Conservation (phyloP, 441 rosid species). For the Raphanus hybrid region DNA sequence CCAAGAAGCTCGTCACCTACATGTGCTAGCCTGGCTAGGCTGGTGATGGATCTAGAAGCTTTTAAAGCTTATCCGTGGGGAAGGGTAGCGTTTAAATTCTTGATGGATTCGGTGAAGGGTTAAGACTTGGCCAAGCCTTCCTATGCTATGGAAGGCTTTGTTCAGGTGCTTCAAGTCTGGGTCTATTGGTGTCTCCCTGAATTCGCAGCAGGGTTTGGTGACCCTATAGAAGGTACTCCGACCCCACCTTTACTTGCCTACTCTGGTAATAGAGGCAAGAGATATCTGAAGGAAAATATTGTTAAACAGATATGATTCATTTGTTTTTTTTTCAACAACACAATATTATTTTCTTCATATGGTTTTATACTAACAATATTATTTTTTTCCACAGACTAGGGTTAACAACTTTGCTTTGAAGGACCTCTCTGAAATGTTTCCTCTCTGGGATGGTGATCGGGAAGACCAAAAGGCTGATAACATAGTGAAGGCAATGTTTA, state of each 20-base stretch:
- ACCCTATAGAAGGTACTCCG: background rate
- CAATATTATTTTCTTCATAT: background rate
- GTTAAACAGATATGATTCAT: background rate
- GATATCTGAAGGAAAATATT: background rate
- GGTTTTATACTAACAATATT: background rate
- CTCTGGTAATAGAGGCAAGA: background rate
- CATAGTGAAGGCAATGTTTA: background rate
- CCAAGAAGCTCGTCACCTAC: background rate
- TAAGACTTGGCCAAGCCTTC: background rate
- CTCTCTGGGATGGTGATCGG: background rate
- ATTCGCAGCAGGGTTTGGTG: background rate
- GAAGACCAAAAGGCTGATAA: background rate
- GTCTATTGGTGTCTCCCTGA: background rate
- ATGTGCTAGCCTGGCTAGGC: background rate
- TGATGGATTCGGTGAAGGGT: too few species aligned
- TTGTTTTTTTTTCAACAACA: background rate
- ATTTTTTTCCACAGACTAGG: background rate
- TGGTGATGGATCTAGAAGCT: too few species aligned
- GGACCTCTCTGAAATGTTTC: background rate
- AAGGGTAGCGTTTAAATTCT: too few species aligned
- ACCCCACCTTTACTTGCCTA: background rate
- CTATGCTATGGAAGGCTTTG: background rate
- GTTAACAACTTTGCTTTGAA: background rate
- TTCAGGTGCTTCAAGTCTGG: background rate
- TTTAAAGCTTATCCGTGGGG: too few species aligned